Evolutionary conservation across 345 rosid species (phyloP).

Genomic region (Atalantia buxifolia): DNA sequence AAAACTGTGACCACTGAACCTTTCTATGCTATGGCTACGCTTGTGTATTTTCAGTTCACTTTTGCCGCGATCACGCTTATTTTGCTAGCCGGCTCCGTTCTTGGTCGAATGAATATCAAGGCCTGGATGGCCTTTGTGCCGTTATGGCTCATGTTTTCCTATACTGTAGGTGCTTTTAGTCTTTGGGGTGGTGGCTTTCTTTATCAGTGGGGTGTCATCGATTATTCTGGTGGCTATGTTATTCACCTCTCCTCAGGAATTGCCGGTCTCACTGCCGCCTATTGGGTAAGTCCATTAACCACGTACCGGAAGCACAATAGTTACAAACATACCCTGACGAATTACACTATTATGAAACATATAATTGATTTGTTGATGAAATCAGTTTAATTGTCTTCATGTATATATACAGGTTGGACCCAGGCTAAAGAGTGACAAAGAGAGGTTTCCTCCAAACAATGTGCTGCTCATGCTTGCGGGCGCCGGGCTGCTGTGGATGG

Average conservation of each 20-base stretch:
- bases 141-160: conserved; percentile 67
- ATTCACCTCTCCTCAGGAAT: conserved; percentile 81
- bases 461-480: conserved; percentile 91
- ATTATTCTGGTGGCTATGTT: conserved; percentile 81
- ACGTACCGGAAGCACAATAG: no score
- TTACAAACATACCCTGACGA: neutral
- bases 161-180: conserved; percentile 78
- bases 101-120: conserved; percentile 73
- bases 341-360: no score
- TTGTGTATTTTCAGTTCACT: conserved; percentile 72
- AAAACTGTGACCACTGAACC: conserved; percentile 22
- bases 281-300: conserved; percentile 44
- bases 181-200: conserved; percentile 83
- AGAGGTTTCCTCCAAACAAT: conserved; percentile 92
- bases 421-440: conserved; percentile 68
- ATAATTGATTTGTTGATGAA: no score
- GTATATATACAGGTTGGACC: conserved; percentile 69
- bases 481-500: conserved; percentile 92
- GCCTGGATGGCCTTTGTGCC: conserved; percentile 95
- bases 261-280: conserved; percentile 74
- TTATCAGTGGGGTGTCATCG: conserved; percentile 78
- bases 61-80: conserved; percentile 77
- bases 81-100: conserved; percentile 69
- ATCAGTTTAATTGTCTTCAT: neutral
- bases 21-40: conserved; percentile 64